phyloP scores from a whole-genome alignment of 75 land plant genomes.

The Sequoiadendron giganteum region DNA sequence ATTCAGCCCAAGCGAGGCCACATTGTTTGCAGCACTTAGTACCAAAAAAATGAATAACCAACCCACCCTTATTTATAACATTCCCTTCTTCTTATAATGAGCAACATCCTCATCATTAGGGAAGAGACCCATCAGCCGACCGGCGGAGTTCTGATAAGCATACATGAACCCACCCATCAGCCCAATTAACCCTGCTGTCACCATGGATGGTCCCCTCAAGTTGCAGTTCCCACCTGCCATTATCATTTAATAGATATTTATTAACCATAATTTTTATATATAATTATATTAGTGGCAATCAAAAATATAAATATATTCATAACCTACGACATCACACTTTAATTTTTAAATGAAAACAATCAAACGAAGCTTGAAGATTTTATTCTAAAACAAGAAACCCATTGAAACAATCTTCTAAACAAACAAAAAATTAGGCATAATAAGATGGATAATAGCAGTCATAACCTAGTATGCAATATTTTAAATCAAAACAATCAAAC shows the following conservation, averaged over 20 bases:
- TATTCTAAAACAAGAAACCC: neutral
- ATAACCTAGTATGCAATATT: neutral
- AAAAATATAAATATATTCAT: neutral
- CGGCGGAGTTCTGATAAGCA: conserved; percentile 93
- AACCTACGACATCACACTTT: neutral
- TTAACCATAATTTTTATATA: neutral
- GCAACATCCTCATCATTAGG: conserved; percentile 78
- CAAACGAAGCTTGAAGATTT: neutral
- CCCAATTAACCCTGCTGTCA: conserved; percentile 91
- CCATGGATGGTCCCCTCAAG: conserved; percentile 90
- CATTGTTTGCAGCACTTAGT: neutral
- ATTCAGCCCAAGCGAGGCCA: neutral
- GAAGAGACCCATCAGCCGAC: conserved; percentile 92
- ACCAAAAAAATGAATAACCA: neutral
- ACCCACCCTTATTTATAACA: neutral
- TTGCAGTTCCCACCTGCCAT: conserved; percentile 66
- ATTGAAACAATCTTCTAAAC: neutral
- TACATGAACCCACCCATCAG: conserved; percentile 94
- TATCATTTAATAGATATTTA: neutral
- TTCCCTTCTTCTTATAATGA: conserved; percentile 42
- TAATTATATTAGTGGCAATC: neutral
- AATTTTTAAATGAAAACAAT: neutral
- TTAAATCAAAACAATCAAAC: neutral
- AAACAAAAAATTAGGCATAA: neutral
- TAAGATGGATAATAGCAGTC: neutral